Conservation (phyloP, 2,329 filamentous ascomycete genomes). For the Xylaria sp. region DNA sequence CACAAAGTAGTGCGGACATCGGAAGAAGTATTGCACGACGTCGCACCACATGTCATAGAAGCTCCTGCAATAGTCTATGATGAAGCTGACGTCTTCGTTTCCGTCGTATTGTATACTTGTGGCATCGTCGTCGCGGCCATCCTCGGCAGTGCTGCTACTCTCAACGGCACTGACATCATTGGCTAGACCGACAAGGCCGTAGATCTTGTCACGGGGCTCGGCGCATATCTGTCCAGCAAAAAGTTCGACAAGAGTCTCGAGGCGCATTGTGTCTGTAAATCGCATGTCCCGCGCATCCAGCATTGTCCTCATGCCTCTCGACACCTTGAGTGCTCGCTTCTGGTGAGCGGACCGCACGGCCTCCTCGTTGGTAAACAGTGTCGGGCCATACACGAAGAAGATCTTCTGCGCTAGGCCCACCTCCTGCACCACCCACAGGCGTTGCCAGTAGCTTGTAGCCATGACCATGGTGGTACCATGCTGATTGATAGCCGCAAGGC, state of each 20-base stretch:
- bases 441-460: slow-evolving; percentile 23
- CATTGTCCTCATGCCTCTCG: too few species aligned
- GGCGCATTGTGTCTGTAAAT: too few species aligned
- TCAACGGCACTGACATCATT: slow-evolving; percentile 21
- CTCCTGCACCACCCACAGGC: slow-evolving; percentile 24
- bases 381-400: too few species aligned
- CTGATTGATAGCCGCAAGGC: too few species aligned
- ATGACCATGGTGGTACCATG: slow-evolving; percentile 4
- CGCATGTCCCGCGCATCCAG: too few species aligned
- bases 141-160: not conserved
- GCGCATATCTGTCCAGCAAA: slow-evolving; percentile 23
- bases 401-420: too few species aligned
- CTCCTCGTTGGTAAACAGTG: too few species aligned
- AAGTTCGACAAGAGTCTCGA: slow-evolving; percentile 17
- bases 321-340: too few species aligned
- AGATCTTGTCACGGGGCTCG: slow-evolving; percentile 23
- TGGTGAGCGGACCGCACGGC: too few species aligned
- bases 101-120: not conserved
- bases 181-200: slow-evolving; percentile 24
- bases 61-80: slow-evolving; percentile 28
- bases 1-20: slow-evolving; percentile 17
- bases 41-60: slow-evolving; percentile 30
- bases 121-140: not conserved
- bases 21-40: slow-evolving; percentile 21
- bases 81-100: slow-evolving; percentile 8